These are phyloP conservation scores for Mycena galopus DNA, from an alignment of 768 basidiomycete genomes.

Conservation along the genomic window DNA sequence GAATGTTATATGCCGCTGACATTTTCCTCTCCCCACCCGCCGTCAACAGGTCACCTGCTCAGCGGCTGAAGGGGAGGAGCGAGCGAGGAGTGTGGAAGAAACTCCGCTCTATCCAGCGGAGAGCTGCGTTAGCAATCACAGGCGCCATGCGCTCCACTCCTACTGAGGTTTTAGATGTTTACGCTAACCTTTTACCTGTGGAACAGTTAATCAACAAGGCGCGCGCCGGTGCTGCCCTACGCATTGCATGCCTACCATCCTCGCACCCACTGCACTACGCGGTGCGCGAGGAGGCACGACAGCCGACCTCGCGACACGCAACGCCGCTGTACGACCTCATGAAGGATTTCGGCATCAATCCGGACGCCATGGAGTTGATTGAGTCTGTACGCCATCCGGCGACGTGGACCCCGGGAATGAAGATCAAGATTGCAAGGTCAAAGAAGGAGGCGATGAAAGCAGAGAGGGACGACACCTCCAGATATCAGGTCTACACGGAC, in stretches of 20 bases:
- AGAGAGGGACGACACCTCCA: background rate
- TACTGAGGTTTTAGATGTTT: constrained; percentile 21
- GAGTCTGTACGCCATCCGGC: background rate
- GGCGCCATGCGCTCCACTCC: constrained; percentile 32
- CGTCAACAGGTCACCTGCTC: no score
- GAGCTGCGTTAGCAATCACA: constrained; percentile 31
- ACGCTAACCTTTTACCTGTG: constrained; percentile 5
- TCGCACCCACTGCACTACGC: background rate
- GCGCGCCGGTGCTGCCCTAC: background rate
- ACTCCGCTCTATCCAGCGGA: constrained; percentile 32
- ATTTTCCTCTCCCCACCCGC: no score
- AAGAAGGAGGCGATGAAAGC: constrained; percentile 9
- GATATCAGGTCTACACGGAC: no score
- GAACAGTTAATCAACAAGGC: background rate
- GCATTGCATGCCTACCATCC: background rate
- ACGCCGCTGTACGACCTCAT: no score
- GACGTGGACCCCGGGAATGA: background rate
- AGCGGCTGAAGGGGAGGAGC: no score
- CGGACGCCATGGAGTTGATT: no score
- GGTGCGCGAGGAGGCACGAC: background rate
- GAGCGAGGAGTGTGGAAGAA: background rate
- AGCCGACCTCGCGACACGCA: background rate
- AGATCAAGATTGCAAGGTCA: background rate
- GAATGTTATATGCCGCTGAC: no score
- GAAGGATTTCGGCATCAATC: no score